A percentile compares a stretch with the other conserved stretches of the same genome.
Evolutionary conservation across 2,329 filamentous ascomycete species (phyloP).

Genomic region (Colletotrichum eremochloae): DNA sequence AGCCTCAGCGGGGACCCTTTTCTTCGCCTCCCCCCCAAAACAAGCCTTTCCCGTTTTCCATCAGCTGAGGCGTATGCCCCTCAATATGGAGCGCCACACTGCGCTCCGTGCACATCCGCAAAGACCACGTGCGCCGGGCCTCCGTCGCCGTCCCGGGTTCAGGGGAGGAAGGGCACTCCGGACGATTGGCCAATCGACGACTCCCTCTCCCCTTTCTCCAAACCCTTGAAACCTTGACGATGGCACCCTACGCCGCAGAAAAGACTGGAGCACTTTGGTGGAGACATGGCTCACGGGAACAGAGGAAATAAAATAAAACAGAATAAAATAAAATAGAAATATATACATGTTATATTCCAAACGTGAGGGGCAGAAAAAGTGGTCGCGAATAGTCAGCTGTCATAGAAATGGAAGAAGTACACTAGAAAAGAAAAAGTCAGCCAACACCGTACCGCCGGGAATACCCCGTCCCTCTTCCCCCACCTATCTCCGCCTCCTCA

Average conservation of each 20-base stretch:
- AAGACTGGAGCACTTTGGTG: neutral
- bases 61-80: neutral
- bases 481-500: neutral
- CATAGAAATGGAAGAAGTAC: neutral
- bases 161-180: neutral
- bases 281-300: constrained; percentile 12
- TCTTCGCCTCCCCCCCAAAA: too few species aligned
- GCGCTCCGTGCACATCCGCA: neutral
- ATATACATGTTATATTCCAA: neutral
- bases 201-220: neutral
- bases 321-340: neutral
- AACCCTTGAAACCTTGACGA: neutral
- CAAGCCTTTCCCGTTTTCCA: neutral
- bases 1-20: neutral
- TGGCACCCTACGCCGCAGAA: neutral
- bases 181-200: constrained; percentile 5
- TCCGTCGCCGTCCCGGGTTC: neutral
- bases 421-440: neutral
- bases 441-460: constrained; percentile 2
- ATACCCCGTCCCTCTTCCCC: neutral
- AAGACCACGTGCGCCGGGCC: neutral
- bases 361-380: neutral
- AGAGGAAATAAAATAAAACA: neutral
- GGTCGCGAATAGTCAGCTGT: neutral
- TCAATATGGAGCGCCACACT: neutral